These are phyloP conservation scores for Aspergillus bridgeri DNA, from an alignment of 495 filamentous ascomycete species.

Conservation along the genomic window DNA sequence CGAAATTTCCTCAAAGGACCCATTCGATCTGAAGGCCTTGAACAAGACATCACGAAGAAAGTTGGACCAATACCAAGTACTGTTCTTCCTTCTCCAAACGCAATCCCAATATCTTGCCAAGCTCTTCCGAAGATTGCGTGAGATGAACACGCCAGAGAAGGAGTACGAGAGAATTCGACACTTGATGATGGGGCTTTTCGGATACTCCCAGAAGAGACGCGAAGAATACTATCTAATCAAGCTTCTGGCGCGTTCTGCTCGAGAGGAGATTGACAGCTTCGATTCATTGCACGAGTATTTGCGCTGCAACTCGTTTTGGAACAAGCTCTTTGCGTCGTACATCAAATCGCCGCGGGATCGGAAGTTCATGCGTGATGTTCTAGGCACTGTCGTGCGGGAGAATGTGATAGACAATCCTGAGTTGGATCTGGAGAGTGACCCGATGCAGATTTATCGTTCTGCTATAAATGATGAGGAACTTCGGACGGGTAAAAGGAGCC, in stretches of 20 bases:
- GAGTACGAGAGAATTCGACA: slow-evolving; percentile 89
- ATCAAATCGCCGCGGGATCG: slow-evolving; percentile 88
- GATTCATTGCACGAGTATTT: slow-evolving; percentile 76
- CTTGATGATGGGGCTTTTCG: slow-evolving; percentile 94
- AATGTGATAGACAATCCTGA: slow-evolving; percentile 88
- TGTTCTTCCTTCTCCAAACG: slow-evolving; percentile 97
- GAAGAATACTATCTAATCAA: slow-evolving; percentile 98
- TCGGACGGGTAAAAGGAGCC: slow-evolving; percentile 79
- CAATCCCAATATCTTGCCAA: slow-evolving; percentile 91
- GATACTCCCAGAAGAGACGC: slow-evolving; percentile 91
- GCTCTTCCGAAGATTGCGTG: slow-evolving; percentile 78
- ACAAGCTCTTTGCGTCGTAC: slow-evolving; percentile 79
- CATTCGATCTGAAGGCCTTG: slow-evolving; percentile 92
- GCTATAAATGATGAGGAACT: slow-evolving; percentile 96
- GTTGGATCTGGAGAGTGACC: slow-evolving; percentile 93
- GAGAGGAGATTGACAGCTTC: slow-evolving; percentile 80
- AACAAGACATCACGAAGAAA: slow-evolving; percentile 95
- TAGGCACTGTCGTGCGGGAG: slow-evolving; percentile 78
- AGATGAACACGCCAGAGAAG: slow-evolving; percentile 83
- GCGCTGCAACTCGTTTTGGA: slow-evolving; percentile 90
- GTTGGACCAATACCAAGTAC: slow-evolving; percentile 92
- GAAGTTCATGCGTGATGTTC: slow-evolving; percentile 81
- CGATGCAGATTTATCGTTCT: slow-evolving; percentile 94
- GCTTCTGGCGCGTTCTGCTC: slow-evolving; percentile 74
- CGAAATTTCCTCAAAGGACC: slow-evolving; percentile 82